phyloP scores from a whole-genome alignment of 495 filamentous ascomycete genomes.

The Tuber magnatum region DNA sequence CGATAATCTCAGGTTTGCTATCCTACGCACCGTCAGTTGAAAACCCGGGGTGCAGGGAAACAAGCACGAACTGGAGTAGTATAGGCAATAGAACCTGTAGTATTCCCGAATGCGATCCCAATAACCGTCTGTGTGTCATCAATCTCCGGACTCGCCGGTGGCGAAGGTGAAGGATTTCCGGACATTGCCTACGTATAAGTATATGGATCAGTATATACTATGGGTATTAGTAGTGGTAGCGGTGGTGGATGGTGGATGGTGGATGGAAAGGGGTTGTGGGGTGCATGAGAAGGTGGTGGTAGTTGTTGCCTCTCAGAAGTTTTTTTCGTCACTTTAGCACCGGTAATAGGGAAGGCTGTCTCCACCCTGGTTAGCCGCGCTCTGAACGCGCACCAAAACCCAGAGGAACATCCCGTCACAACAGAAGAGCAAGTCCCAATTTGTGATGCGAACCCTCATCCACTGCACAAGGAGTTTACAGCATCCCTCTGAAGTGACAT shows the following conservation, averaged over 20 bases:
- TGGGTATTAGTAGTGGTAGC: background rate
- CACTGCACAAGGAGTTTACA: no score
- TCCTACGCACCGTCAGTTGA: slow-evolving; percentile 49
- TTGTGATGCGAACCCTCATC: no score
- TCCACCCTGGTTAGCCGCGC: background rate
- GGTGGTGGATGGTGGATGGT: no score
- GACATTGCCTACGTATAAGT: slow-evolving; percentile 11
- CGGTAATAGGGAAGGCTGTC: no score
- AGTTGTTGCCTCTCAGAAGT: slow-evolving; percentile 12
- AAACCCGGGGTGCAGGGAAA: background rate
- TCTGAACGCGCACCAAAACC: no score
- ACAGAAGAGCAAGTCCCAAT: no score
- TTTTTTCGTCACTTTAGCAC: no score
- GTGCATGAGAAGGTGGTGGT: slow-evolving; percentile 13
- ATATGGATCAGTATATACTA: background rate
- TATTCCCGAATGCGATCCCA: slow-evolving; percentile 96
- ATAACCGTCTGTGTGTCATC: slow-evolving; percentile 52
- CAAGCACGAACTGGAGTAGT: slow-evolving; percentile 45
- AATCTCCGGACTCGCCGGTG: slow-evolving; percentile 25
- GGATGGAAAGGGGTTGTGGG: slow-evolving; percentile 10
- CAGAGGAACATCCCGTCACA: no score
- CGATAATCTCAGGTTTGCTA: slow-evolving; percentile 93
- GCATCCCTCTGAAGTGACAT: no score
- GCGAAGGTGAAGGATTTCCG: slow-evolving; percentile 23
- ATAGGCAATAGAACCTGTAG: slow-evolving; percentile 91